These are phyloP conservation scores for Fusarium gaditjirri DNA, from an alignment of 2,329 filamentous ascomycete genomes.

Conservation along the genomic window DNA sequence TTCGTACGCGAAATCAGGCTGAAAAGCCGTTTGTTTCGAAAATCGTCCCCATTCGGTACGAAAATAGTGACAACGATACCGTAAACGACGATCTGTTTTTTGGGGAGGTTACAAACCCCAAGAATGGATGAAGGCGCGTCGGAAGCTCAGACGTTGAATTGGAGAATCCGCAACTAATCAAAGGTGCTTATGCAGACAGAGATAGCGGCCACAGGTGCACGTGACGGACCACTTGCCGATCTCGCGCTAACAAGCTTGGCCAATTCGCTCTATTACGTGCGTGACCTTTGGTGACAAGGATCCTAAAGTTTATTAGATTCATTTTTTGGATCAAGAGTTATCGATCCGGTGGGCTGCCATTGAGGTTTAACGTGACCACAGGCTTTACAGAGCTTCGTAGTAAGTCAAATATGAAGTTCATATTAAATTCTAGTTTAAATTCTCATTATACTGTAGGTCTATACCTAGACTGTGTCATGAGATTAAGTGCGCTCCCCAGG, in stretches of 20 bases:
- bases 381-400: background rate
- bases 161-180: conserved; percentile 39
- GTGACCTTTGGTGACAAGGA: conserved; percentile 15
- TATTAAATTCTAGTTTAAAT: conserved; percentile 11
- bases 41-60: conserved; percentile 2
- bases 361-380: background rate
- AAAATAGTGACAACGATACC: background rate
- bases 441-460: conserved; percentile 19
- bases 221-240: conserved; percentile 12
- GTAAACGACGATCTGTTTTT: background rate
- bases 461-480: conserved; percentile 34
- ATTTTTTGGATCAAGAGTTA: conserved; percentile 16
- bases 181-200: background rate
- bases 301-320: conserved; percentile 9
- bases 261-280: background rate
- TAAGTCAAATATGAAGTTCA: conserved; percentile 17
- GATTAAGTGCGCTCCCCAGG: conserved; percentile 35
- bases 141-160: conserved; percentile 9
- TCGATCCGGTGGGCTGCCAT: conserved; percentile 1
- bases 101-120: conserved; percentile 2
- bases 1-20: background rate
- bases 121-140: conserved; percentile 14
- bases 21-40: conserved; percentile 1
- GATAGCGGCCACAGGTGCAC: background rate
- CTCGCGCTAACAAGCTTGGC: background rate